Evolutionary conservation across 2,329 filamentous ascomycete species (phyloP).

Genomic region (Sporothrix variecibatus): DNA sequence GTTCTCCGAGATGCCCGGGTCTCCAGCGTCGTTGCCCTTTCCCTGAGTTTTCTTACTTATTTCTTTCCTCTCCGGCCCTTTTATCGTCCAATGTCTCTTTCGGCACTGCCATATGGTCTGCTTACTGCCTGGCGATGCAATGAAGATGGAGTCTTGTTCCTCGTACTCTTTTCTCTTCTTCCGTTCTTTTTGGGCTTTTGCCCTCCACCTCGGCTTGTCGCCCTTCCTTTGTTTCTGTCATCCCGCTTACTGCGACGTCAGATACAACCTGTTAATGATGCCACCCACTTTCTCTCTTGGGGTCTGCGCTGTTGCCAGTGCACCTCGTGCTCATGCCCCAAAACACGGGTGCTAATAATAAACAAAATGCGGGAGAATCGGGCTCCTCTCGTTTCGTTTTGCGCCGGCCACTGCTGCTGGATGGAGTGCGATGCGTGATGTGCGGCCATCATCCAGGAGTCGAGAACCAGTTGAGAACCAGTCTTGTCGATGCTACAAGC

Average conservation of each 20-base stretch:
- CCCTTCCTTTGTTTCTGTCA: neutral
- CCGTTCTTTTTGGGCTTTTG: neutral
- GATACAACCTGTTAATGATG: constrained; percentile 1
- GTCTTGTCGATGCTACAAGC: neutral
- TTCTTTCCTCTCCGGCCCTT: neutral
- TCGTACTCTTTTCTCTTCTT: neutral
- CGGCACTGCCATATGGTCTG: neutral
- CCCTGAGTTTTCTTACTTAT: neutral
- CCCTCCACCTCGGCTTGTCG: neutral
- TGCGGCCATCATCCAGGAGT: constrained; percentile 4
- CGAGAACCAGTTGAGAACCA: no score
- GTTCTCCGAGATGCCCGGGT: constrained; percentile 3
- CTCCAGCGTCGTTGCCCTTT: neutral
- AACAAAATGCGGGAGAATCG: neutral
- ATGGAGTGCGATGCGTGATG: constrained; percentile 13
- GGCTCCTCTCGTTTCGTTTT: constrained; percentile 17
- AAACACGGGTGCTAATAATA: constrained; percentile 9
- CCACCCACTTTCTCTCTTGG: neutral
- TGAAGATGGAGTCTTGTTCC: neutral
- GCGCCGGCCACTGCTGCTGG: neutral
- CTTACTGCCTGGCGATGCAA: neutral
- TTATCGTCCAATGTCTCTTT: constrained; percentile 17
- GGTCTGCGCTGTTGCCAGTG: neutral
- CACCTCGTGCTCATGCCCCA: neutral
- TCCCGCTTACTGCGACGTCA: neutral